Evolutionary conservation across 345 rosid species (phyloP).

Genomic region (Brassica rapa): DNA sequence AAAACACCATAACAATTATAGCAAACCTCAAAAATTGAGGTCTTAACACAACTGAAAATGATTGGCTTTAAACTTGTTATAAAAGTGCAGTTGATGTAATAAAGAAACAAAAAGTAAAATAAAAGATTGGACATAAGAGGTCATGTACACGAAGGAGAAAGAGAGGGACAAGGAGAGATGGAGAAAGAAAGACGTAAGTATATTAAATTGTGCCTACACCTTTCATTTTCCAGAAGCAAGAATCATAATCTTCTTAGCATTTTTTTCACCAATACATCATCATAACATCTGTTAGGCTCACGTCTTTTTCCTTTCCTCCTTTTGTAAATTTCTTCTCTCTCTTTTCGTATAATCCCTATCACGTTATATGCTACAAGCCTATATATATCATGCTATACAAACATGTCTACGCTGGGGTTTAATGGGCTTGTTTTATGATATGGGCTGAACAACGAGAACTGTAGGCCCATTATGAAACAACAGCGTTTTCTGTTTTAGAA

Average conservation of each 20-base stretch:
- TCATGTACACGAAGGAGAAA: conserved; percentile 24
- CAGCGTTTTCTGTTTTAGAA: neutral
- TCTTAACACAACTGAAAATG: neutral
- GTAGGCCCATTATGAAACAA: neutral
- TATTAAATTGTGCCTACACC: conserved; percentile 25
- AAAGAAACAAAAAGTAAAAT: neutral
- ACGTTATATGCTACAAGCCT: neutral
- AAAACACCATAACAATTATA: neutral
- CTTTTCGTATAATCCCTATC: neutral
- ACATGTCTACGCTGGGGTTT: neutral
- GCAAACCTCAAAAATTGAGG: neutral
- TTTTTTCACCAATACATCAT: conserved; percentile 19
- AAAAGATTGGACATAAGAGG: conserved; percentile 10
- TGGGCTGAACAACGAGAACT: neutral
- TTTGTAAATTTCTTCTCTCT: neutral
- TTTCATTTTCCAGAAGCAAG: conserved; percentile 36
- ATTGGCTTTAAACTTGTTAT: conserved; percentile 12
- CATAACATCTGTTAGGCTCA: conserved; percentile 51
- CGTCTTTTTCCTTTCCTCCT: conserved; percentile 47
- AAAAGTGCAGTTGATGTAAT: conserved; percentile 11
- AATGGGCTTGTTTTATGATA: neutral
- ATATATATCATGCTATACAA: neutral
- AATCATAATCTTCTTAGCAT: conserved; percentile 26
- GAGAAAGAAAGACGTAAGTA: conserved; percentile 38
- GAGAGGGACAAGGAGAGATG: conserved; percentile 28